Conservation (phyloP, 306 rosid species). For the Sesbania bispinosa region DNA sequence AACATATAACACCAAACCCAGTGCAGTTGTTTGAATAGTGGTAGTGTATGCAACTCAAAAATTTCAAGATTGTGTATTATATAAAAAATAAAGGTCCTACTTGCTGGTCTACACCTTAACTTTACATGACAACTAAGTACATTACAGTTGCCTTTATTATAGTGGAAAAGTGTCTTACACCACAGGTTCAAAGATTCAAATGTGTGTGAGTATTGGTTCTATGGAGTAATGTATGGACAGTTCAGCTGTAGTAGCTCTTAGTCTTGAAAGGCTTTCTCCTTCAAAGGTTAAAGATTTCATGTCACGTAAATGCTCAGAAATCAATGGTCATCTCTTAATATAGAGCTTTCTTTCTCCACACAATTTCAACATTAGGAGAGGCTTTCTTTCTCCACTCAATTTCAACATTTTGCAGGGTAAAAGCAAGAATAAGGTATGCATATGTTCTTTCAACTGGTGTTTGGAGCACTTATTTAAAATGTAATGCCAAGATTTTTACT, state of each 20-base stretch:
- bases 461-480: background rate
- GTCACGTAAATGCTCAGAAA: background rate
- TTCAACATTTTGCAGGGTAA: background rate
- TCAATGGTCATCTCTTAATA: background rate
- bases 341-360: background rate
- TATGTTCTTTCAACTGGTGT: background rate
- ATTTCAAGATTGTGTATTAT: background rate
- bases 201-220: background rate
- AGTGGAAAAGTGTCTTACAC: background rate
- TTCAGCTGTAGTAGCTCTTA: background rate
- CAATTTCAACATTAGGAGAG: background rate
- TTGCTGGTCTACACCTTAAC: background rate
- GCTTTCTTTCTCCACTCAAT: background rate
- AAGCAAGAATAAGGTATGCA: background rate
- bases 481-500: background rate
- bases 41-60: background rate
- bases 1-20: background rate
- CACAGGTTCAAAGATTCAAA: background rate
- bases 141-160: no score
- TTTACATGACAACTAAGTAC: background rate
- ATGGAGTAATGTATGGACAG: background rate
- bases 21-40: background rate
- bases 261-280: background rate
- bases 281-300: background rate
- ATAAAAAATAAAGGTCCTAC: background rate